These are phyloP conservation scores for Tolypocladium nubicola DNA, from an alignment of 2,329 filamentous ascomycete species.

Conservation along the genomic window DNA sequence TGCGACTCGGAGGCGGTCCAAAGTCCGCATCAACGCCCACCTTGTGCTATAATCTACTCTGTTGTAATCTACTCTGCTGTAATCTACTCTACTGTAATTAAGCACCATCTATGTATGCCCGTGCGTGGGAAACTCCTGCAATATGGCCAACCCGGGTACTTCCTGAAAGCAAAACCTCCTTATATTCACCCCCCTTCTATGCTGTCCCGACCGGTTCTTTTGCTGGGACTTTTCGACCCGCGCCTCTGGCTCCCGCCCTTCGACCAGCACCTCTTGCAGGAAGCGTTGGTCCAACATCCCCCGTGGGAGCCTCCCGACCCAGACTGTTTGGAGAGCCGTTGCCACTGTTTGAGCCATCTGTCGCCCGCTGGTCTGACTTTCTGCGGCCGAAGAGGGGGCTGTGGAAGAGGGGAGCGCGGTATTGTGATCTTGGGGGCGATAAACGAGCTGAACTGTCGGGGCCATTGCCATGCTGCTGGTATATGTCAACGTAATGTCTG, in stretches of 20 bases:
- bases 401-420: not conserved
- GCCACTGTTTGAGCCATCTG: no score
- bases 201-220: no score
- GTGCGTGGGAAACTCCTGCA: no score
- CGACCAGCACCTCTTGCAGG: not conserved
- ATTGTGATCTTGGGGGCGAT: not conserved
- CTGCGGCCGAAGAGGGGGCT: no score
- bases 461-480: fast-evolving
- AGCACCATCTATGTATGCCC: not conserved
- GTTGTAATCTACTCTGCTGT: not conserved
- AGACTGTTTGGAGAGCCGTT: no score
- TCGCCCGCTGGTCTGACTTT: no score
- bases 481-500: not conserved
- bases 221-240: not conserved
- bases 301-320: not conserved
- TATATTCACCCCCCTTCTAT: no score
- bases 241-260: not conserved
- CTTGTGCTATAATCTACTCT: not conserved
- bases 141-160: no score
- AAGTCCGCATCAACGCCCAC: not conserved
- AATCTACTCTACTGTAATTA: not conserved
- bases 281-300: not conserved
- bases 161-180: no score
- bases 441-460: not conserved
- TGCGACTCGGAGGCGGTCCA: not conserved